Base-by-base conservation (phyloP, 2,329 filamentous ascomycete species). In the Fusarium solani-melongenae region DNA sequence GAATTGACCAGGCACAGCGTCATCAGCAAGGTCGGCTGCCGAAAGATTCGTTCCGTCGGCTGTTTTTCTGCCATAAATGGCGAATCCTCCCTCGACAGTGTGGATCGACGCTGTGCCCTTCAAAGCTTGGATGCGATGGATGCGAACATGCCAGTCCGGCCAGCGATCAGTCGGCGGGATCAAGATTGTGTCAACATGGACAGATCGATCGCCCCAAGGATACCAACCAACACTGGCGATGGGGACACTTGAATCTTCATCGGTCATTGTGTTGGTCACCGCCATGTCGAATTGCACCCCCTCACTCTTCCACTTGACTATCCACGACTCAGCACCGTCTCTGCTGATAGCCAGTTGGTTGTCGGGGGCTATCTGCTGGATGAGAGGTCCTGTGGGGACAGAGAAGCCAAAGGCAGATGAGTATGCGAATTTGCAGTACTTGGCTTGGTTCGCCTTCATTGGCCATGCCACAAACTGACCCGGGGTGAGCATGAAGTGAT, bases 391-490 rank as follows among this genome's bases (percentile, higher is more conserved):
- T 0, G 80, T 81, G 0, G 85, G 85, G 0, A 86, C 84, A 9
- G 81, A 83, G 62, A 87, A 88, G 0, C 79, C 82, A 46, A 88
- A 87, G 0, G 83, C 75, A 0, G 86, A 88, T 0, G 86, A 87
- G 71, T 88, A 87, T 4, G 84, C 84, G 46, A 87, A 85, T 66
- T 86, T 87, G 67, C 80, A 80, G 67, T 87, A 87, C 61, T 87
- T 87, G 2, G 85, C 83, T 67, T 85, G 79, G 0, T 72, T 81
- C 0, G 82, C 82, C 68, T 86, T 85, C 70, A 83, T 80, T 0
- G 79, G 80, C 79, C 79, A 82, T 6, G 67, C 77, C 2, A 80
- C 80, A 24, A 83, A 84, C 41, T 86, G 84, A 0, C 82, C 83
- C 0, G 81, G 78, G 0, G 84, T 83, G 0, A 86, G 78, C 29